Evolutionary conservation across 2,329 filamentous ascomycete genomes (phyloP).

Genomic region (Calonectria montana): DNA sequence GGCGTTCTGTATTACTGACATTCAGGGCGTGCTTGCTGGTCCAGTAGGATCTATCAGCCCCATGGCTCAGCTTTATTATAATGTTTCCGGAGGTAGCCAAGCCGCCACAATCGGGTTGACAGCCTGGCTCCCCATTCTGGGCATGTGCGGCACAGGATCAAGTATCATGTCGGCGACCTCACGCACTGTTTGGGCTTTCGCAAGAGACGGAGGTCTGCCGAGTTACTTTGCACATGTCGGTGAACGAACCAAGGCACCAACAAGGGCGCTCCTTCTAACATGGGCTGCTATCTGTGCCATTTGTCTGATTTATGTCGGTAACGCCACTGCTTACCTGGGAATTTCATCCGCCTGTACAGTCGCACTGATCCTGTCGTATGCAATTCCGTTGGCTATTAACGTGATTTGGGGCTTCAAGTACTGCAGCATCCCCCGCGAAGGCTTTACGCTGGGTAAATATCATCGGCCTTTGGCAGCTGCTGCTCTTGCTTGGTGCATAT

Average conservation of each 20-base stretch:
- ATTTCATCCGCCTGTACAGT: conserved; percentile 21
- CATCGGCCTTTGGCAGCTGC: conserved; percentile 8
- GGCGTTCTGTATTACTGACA: conserved; percentile 15
- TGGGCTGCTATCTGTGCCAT: conserved; percentile 10
- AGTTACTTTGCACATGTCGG: background rate
- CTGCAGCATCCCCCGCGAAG: background rate
- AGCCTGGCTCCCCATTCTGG: background rate
- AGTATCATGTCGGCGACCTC: conserved; percentile 17
- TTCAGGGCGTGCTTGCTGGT: background rate
- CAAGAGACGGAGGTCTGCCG: conserved; percentile 17
- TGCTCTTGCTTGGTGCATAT: conserved; percentile 10
- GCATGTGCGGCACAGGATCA: conserved; percentile 15
- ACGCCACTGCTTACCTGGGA: conserved; percentile 14
- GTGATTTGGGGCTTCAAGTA: conserved; percentile 11
- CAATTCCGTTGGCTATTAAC: conserved; percentile 14
- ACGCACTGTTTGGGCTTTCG: conserved; percentile 16
- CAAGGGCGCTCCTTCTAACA: background rate
- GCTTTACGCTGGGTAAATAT: background rate
- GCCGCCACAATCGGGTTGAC: conserved; percentile 15
- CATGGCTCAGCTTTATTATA: conserved; percentile 19
- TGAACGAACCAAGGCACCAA: background rate
- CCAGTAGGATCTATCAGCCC: conserved; percentile 16
- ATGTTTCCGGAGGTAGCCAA: conserved; percentile 18
- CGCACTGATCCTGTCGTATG: conserved; percentile 10
- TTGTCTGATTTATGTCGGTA: conserved; percentile 15